phyloP scores from a whole-genome alignment of 208 protist genomes.

The Acanthamoeba sp. region DNA sequence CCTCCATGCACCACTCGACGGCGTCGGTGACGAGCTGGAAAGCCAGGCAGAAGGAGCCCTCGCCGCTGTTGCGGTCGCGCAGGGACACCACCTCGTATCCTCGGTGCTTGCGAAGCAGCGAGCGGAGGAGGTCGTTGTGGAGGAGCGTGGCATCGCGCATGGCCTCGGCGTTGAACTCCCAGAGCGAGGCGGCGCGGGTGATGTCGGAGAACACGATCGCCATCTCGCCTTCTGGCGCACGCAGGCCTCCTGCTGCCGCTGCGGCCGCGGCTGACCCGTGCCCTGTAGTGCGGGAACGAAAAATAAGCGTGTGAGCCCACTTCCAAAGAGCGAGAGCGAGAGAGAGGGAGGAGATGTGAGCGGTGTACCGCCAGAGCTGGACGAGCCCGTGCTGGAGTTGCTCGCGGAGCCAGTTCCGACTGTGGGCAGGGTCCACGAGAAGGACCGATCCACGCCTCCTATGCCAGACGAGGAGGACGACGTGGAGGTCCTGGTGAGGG shows the following conservation, averaged over 20 bases:
- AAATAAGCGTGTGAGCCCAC: neutral
- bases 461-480: neutral
- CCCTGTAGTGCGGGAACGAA: no score
- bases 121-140: no score
- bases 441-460: neutral
- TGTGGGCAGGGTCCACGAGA: neutral
- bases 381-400: neutral
- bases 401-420: neutral
- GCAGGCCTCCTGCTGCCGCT: no score
- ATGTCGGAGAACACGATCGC: conserved; percentile 17
- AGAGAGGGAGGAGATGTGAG: neutral
- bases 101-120: no score
- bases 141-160: no score
- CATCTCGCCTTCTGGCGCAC: neutral
- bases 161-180: neutral
- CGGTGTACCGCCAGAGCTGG: neutral
- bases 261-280: no score
- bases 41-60: neutral
- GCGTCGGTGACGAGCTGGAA: neutral
- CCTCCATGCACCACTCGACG: neutral
- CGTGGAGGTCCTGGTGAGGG: neutral
- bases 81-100: no score
- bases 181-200: conserved; percentile 1
- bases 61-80: conserved; percentile 4
- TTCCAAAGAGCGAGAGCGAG: neutral